Conservation (phyloP, 495 filamentous ascomycete species). For the Talaromyces thailandensis region DNA sequence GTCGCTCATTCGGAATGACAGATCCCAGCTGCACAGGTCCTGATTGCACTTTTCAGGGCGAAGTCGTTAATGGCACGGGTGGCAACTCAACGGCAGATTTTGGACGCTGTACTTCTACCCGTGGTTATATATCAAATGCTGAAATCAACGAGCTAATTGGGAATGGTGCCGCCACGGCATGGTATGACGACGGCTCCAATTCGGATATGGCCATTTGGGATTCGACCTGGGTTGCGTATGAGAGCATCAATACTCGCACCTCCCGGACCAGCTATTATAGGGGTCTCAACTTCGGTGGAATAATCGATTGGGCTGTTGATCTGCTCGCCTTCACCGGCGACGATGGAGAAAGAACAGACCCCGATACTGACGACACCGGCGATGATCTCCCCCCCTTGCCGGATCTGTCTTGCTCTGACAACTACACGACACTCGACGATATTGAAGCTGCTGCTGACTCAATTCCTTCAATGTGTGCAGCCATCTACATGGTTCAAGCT, state of each 20-base stretch:
- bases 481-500: background rate
- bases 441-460: background rate
- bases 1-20: constrained; percentile 30
- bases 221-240: no score
- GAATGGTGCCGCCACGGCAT: no score
- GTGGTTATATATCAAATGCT: constrained; percentile 19
- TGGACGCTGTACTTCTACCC: constrained; percentile 15
- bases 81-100: constrained; percentile 1
- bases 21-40: constrained; percentile 12
- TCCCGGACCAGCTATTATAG: no score
- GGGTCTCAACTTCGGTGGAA: no score
- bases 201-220: no score
- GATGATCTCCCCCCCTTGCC: background rate
- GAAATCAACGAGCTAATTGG: background rate
- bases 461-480: background rate
- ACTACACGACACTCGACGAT: background rate
- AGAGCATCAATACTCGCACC: no score
- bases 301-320: no score
- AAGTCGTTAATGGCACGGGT: no score
- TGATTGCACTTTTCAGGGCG: constrained; percentile 10
- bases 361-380: no score
- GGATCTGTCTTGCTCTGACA: background rate
- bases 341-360: no score
- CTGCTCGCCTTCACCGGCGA: no score
- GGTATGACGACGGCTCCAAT: no score